Conservation (phyloP, 1,284 basidiomycete species). For the Takashimella koratensis region DNA sequence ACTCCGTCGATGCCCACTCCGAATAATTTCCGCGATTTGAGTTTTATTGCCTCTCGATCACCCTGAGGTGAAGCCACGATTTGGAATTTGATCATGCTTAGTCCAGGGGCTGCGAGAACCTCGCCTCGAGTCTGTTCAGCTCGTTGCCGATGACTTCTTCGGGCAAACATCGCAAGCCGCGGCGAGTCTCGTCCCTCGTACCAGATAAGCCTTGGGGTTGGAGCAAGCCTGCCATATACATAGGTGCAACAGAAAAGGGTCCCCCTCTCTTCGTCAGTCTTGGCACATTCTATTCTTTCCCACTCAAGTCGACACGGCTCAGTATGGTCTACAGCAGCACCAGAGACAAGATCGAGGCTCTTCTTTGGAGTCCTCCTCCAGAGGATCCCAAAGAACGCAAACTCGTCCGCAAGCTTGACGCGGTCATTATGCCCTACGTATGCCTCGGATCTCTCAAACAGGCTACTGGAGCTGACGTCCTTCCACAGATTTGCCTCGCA, state of each 20-base stretch:
- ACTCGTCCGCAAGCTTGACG: constrained; percentile 28
- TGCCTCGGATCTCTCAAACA: not conserved
- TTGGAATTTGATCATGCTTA: no score
- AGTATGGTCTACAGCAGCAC: constrained; percentile 19
- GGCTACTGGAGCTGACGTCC: not conserved
- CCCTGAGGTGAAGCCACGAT: no score
- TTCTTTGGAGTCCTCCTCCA: constrained; percentile 29
- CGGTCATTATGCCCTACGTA: constrained; percentile 30
- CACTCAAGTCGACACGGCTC: not conserved
- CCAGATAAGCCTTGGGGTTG: no score
- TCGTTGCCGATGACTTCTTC: not conserved
- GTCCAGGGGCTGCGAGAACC: no score
- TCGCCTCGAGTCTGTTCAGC: not conserved
- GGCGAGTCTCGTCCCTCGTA: no score
- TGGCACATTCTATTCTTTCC: not conserved
- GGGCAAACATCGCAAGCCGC: no score
- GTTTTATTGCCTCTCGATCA: no score
- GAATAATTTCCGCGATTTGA: no score
- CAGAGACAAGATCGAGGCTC: constrained; percentile 16
- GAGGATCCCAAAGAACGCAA: constrained; percentile 21
- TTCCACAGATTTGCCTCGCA: not conserved
- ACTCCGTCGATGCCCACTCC: no score
- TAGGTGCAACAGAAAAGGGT: no score
- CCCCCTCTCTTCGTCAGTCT: no score
- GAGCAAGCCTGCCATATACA: no score